phyloP scores from a whole-genome alignment of 441 rosid genomes.

The Flueggea neowawraea region DNA sequence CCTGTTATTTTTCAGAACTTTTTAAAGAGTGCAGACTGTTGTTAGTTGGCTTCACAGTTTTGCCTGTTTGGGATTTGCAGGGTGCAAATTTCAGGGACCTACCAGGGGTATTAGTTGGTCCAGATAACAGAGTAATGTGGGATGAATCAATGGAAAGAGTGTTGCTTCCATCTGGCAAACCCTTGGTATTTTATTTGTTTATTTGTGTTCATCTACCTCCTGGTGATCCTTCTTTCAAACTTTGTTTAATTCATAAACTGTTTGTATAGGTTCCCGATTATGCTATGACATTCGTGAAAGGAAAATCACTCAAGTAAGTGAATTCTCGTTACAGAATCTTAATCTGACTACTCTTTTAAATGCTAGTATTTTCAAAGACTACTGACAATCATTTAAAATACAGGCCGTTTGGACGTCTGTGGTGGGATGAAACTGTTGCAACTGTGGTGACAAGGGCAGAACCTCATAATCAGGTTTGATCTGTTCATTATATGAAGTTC shows the following conservation, averaged over 20 bases:
- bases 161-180: slow-evolving; percentile 38
- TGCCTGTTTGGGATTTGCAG: slow-evolving; percentile 10
- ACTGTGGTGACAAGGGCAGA: slow-evolving; percentile 77
- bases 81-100: slow-evolving; percentile 77
- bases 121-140: slow-evolving; percentile 45
- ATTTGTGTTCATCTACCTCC: neutral
- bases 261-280: slow-evolving; percentile 57
- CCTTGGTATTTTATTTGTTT: slow-evolving; percentile 61
- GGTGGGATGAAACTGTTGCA: slow-evolving; percentile 88
- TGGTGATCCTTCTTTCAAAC: neutral
- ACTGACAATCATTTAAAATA: neutral
- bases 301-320: slow-evolving; percentile 56
- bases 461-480: slow-evolving; percentile 70
- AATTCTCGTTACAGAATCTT: neutral
- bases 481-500: too few species aligned
- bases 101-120: slow-evolving; percentile 56
- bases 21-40: too few species aligned
- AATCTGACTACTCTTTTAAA: too few species aligned
- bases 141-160: slow-evolving; percentile 46
- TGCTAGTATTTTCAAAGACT: too few species aligned
- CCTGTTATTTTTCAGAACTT: neutral
- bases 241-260: too few species aligned
- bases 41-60: too few species aligned
- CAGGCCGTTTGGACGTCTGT: slow-evolving; percentile 76
- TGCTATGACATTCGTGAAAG: slow-evolving; percentile 46